Evolutionary conservation across 441 rosid genomes (phyloP).

Genomic region (Populus trichocarpa): DNA sequence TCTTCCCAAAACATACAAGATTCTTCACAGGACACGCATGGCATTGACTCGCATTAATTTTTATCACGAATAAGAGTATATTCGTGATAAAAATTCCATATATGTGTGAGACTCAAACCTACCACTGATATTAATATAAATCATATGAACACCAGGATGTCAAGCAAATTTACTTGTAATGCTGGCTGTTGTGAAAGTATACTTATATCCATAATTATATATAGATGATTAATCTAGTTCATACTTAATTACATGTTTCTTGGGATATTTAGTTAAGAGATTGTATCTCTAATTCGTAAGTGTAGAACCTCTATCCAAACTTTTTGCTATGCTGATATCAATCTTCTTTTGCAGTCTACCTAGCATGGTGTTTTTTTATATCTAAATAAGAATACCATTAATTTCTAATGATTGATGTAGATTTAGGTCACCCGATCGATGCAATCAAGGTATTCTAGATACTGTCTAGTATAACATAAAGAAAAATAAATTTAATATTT

Average conservation of each 20-base stretch:
- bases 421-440: no score
- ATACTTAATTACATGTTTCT: neutral
- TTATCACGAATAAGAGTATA: neutral
- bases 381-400: neutral
- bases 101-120: neutral
- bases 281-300: neutral
- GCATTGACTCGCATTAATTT: conserved; percentile 7
- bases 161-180: neutral
- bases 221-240: neutral
- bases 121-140: neutral
- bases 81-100: neutral
- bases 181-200: neutral
- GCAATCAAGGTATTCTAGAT: no score
- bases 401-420: no score
- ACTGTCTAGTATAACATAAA: no score
- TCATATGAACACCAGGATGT: neutral
- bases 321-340: neutral
- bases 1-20: neutral
- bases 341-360: neutral
- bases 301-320: neutral
- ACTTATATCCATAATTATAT: neutral
- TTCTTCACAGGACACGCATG: conserved; percentile 1
- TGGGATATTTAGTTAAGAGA: neutral
- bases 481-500: no score
- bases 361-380: neutral